Conservation (phyloP, 2,329 filamentous ascomycete genomes). For the Emergomyces orientalis region DNA sequence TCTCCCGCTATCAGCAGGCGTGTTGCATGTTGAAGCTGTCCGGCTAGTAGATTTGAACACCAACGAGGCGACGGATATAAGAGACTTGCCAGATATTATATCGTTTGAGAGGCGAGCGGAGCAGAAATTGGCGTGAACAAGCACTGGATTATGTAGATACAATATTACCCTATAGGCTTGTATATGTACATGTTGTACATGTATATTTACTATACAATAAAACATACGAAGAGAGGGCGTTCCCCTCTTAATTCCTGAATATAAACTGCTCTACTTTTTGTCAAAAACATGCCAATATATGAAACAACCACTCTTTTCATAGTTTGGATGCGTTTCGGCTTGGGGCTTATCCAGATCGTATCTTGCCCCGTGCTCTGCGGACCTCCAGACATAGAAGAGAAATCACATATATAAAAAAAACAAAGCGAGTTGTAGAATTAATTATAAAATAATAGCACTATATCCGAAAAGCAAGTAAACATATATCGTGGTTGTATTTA, state of each 20-base stretch:
- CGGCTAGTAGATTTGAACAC: slow-evolving; percentile 48
- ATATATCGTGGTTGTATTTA: too few species aligned
- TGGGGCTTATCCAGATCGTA: neutral
- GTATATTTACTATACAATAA: neutral
- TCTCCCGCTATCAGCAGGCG: slow-evolving; percentile 42
- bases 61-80: slow-evolving; percentile 47
- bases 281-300: neutral
- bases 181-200: too few species aligned
- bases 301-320: neutral
- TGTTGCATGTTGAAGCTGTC: slow-evolving; percentile 45
- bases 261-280: neutral
- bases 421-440: neutral
- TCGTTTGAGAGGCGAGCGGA: slow-evolving; percentile 23
- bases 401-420: neutral
- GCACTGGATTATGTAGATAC: neutral
- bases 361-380: neutral
- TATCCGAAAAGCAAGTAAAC: neutral
- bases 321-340: neutral
- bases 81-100: slow-evolving; percentile 49
- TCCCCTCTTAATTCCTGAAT: neutral
- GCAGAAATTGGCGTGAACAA: neutral
- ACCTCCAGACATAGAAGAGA: neutral
- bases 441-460: neutral
- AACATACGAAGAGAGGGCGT: neutral
- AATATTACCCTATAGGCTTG: neutral